A percentile compares a stretch with the other conserved stretches of the same genome.
Conservation (phyloP, 495 filamentous ascomycete species). For the Trichodelitschia bisporula region DNA sequence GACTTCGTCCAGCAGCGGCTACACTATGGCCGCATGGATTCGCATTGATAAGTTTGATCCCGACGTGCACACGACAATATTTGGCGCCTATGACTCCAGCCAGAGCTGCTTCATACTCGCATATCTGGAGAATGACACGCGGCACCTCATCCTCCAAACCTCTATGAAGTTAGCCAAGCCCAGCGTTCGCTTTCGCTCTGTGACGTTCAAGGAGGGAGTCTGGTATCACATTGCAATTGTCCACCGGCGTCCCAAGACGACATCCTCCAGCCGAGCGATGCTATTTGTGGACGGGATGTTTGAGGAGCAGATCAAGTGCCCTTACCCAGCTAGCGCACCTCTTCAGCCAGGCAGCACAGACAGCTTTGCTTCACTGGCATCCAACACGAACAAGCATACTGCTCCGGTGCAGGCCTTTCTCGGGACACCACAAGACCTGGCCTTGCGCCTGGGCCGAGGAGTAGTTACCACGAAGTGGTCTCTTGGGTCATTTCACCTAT, state of each 20-base stretch:
- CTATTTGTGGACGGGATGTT: slow-evolving; percentile 88
- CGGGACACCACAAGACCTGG: slow-evolving; percentile 78
- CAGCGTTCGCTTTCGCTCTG: slow-evolving; percentile 79
- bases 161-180: slow-evolving; percentile 67
- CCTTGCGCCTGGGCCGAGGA: slow-evolving; percentile 51
- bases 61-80: slow-evolving; percentile 74
- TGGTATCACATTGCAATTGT: slow-evolving; percentile 90
- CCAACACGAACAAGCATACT: slow-evolving; percentile 24
- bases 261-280: slow-evolving; percentile 56
- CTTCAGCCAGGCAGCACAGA: slow-evolving; percentile 24
- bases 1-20: slow-evolving; percentile 42
- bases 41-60: slow-evolving; percentile 67
- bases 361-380: slow-evolving; percentile 33
- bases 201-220: slow-evolving; percentile 38
- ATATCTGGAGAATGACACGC: slow-evolving; percentile 87
- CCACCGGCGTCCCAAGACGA: slow-evolving; percentile 52
- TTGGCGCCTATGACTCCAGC: slow-evolving; percentile 77
- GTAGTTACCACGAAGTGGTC: slow-evolving; percentile 66
- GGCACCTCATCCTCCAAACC: slow-evolving; percentile 86
- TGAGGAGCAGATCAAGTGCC: slow-evolving; percentile 68
- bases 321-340: slow-evolving; percentile 58
- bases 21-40: slow-evolving; percentile 75
- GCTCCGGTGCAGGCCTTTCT: slow-evolving; percentile 67
- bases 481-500: slow-evolving; percentile 64
- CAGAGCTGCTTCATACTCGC: slow-evolving; percentile 87